Percentiles rank a stretch among this genome's conserved stretches.
phyloP scores from a whole-genome alignment of 1,284 basidiomycete species.

The Rhodotorula sp. region DNA sequence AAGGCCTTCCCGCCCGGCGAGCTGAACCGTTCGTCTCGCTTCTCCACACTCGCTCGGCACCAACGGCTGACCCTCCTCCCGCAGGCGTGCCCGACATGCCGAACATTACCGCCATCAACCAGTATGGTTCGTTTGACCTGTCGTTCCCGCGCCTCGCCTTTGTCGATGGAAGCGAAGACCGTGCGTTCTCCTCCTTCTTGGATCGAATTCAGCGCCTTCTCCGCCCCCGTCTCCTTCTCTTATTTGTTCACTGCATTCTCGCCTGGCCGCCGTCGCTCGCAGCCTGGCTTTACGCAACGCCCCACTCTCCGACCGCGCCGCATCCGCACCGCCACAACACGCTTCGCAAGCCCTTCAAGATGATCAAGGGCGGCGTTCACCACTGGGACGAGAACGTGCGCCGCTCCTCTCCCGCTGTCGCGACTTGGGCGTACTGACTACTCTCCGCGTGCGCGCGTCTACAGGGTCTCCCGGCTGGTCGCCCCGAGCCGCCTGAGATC shows the following conservation, averaged over 20 bases:
- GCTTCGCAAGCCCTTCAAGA: slow-evolving; percentile 73
- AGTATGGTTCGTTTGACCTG: slow-evolving; percentile 41
- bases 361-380: slow-evolving; percentile 85
- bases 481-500: slow-evolving; percentile 60
- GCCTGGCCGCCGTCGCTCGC: neutral
- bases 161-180: slow-evolving; percentile 45
- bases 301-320: slow-evolving; percentile 55
- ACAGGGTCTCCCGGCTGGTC: neutral
- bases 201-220: too few species aligned
- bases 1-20: slow-evolving; percentile 79
- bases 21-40: slow-evolving; percentile 58
- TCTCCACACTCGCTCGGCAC: neutral
- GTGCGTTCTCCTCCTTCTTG: slow-evolving; percentile 5
- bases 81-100: slow-evolving; percentile 31
- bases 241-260: too few species aligned
- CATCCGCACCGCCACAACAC: slow-evolving; percentile 72
- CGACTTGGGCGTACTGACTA: neutral
- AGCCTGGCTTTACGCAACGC: slow-evolving; percentile 55
- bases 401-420: neutral
- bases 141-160: slow-evolving; percentile 38
- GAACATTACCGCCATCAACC: slow-evolving; percentile 43
- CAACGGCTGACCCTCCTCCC: too few species aligned
- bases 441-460: neutral
- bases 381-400: slow-evolving; percentile 66
- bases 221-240: neutral